phyloP scores from a whole-genome alignment of 2,329 filamentous ascomycete genomes.

The Stagonosporopsis vannaccii region DNA sequence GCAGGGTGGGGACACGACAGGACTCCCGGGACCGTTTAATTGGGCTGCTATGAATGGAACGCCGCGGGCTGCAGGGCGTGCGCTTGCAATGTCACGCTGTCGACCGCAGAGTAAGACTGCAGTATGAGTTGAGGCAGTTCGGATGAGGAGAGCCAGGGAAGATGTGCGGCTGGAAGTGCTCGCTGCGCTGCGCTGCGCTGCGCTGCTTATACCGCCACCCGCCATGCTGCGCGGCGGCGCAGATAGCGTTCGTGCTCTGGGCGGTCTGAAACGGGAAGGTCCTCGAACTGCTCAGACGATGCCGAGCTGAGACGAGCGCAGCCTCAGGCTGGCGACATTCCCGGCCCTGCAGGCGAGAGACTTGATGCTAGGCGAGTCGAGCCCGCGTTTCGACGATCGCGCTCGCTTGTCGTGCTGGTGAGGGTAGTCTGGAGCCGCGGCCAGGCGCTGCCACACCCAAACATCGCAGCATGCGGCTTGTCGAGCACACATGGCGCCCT shows the following conservation, averaged over 20 bases:
- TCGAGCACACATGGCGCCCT: not conserved
- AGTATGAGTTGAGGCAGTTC: not conserved
- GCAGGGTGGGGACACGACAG: constrained; percentile 23
- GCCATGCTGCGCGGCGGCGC: not conserved
- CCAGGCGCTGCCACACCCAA: not conserved
- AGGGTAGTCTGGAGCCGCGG: not conserved
- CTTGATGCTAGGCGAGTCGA: not conserved
- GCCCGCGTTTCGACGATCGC: constrained; percentile 1
- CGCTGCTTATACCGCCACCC: not conserved
- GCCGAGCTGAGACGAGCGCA: constrained; percentile 31
- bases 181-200: not conserved
- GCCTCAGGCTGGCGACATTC: constrained; percentile 22
- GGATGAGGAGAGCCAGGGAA: not conserved
- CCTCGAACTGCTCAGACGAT: constrained; percentile 25
- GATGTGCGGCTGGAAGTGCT: not conserved
- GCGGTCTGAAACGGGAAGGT: constrained; percentile 36
- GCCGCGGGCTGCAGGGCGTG: constrained; percentile 13
- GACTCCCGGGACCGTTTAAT: constrained; percentile 24
- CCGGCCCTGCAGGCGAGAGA: constrained; percentile 3
- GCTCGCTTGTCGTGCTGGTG: not conserved
- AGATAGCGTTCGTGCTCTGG: constrained; percentile 29
- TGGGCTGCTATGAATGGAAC: constrained; percentile 23
- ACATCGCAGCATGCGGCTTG: not conserved
- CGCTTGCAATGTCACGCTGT: constrained; percentile 5
- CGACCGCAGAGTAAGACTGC: constrained; percentile 1